Percentiles rank a stretch among this genome's conserved stretches.
These are phyloP conservation scores for Aspergillus sp. DNA, from an alignment of 2,329 filamentous ascomycete species.

Conservation along the genomic window DNA sequence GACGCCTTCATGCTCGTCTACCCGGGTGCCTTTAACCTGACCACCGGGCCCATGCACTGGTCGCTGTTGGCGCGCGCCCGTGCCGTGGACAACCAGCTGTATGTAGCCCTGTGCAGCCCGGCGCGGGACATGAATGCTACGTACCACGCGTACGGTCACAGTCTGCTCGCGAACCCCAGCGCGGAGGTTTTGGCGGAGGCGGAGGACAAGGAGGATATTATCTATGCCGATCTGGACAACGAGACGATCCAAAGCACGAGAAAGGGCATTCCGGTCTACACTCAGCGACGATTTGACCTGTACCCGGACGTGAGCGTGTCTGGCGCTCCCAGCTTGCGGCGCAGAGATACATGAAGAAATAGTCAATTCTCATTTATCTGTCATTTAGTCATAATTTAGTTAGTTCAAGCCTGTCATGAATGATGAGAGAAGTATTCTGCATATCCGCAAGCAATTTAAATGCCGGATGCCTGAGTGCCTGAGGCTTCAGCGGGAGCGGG, in stretches of 20 bases:
- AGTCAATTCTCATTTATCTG: background rate
- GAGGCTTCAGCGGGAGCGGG: no score
- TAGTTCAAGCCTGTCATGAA: background rate
- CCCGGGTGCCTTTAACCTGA: constrained; percentile 95
- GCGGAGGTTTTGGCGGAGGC: constrained; percentile 78
- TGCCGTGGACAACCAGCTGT: constrained; percentile 91
- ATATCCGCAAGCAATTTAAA: background rate
- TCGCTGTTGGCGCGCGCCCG: constrained; percentile 75
- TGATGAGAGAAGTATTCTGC: background rate
- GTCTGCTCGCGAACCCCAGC: constrained; percentile 82
- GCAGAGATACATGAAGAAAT: background rate
- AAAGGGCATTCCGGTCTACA: constrained; percentile 78
- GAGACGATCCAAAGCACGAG: constrained; percentile 71
- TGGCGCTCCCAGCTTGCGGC: background rate
- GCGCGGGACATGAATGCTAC: constrained; percentile 73
- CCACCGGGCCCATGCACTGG: constrained; percentile 92
- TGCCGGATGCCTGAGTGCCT: no score
- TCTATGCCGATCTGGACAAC: constrained; percentile 69
- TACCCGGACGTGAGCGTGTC: constrained; percentile 78
- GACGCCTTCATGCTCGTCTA: constrained; percentile 89
- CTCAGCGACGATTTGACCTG: constrained; percentile 88
- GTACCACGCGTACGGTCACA: constrained; percentile 93
- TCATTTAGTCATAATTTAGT: background rate
- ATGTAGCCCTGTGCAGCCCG: constrained; percentile 89
- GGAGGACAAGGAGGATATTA: constrained; percentile 72